Base-by-base conservation (phyloP, 805 yeast species). In the Saccharomycopsis amapae region DNA sequence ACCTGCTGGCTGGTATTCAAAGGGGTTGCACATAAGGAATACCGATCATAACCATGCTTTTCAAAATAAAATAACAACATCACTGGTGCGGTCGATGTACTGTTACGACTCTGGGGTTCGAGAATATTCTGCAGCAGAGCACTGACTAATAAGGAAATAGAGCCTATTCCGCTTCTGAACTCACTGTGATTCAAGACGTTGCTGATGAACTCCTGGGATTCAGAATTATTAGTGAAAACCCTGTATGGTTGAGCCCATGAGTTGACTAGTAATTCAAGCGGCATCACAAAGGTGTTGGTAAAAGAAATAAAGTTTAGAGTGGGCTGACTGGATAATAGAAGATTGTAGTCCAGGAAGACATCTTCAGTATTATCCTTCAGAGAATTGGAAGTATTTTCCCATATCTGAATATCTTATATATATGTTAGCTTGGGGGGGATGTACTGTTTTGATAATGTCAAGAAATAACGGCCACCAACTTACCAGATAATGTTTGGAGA, bases 151-250 rank as follows among this genome's bases (percentile, higher is more conserved):
- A 42, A 35, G 10, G 33, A 22, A 22, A 42, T 10, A 5, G 45
- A 23, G 17, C 45, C 34, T 7, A 25, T 20, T 5, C 40, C 34
- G 15, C 24, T 12, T 15, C 17, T 33, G 20, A 42, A 42, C 32
- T 20, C 33, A 17, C 15, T 6, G 10, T 33, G 7, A 4, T 13
- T 13, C 5, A 35, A 12, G 9, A 42, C 12, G n/a, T 6, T 5
- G 12, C 9, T 17, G 13, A 42, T 12, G 24, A 42, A 42, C 5
- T 6, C 15, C 33, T 42, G 40, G 5, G 45, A 22, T 17, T 20
- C 24, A 15, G 5, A 5, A 23, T 42, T 42, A 13, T 12, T 33
- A 13, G 45, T 42, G 18, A 34, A 42, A 6, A 34, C 33, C 10
- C 28, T 15, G 17, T 40, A 42, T 13, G 40, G 22, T 18, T 7